Evolutionary conservation across 495 filamentous ascomycete species (phyloP).

Genomic region (Aspergillus indologenus): DNA sequence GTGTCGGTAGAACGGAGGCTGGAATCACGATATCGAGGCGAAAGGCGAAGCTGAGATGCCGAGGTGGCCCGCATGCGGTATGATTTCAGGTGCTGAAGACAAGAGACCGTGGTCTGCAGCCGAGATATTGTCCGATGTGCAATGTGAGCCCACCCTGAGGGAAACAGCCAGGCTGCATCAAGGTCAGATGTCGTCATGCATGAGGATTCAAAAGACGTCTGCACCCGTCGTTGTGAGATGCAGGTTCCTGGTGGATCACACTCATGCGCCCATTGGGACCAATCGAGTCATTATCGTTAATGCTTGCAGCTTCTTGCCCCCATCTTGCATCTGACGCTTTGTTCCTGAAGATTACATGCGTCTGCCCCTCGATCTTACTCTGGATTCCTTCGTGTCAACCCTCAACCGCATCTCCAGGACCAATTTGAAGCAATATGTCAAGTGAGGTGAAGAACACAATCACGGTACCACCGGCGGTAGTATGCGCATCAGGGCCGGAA

Average conservation of each 20-base stretch:
- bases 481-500: conserved; percentile 17
- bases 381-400: conserved; percentile 1
- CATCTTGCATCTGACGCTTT: background rate
- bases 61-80: conserved; percentile 14
- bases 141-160: conserved; percentile 16
- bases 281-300: background rate
- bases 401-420: background rate
- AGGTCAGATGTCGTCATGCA: conserved; percentile 18
- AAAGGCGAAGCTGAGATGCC: conserved; percentile 10
- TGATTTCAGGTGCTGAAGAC: conserved; percentile 10
- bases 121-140: conserved; percentile 6
- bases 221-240: conserved; percentile 5
- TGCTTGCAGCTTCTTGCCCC: background rate
- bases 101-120: conserved; percentile 5
- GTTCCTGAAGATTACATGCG: background rate
- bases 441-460: conserved; percentile 24
- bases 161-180: conserved; percentile 14
- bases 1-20: conserved; percentile 8
- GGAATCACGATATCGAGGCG: conserved; percentile 3
- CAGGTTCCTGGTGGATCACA: conserved; percentile 2
- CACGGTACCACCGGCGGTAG: conserved; percentile 24
- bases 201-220: conserved; percentile 20
- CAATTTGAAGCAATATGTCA: conserved; percentile 31
- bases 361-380: background rate
- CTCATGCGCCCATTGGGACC: conserved; percentile 7